These are phyloP conservation scores for Solanum hybrid DNA, from an alignment of 305 asterid genomes.

Conservation along the genomic window DNA sequence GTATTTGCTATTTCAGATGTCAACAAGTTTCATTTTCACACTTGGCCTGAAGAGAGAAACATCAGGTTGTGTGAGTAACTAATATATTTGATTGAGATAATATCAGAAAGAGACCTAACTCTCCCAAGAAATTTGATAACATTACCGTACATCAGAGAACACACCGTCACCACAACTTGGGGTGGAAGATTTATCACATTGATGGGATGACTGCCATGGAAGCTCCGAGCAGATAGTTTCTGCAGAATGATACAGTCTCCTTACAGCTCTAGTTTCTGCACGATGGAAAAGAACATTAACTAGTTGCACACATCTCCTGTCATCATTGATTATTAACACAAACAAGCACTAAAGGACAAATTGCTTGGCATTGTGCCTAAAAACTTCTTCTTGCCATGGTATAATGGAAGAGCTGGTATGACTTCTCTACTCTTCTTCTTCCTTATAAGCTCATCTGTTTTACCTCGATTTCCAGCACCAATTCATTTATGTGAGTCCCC, in stretches of 20 bases:
- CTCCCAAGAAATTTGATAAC: not conserved
- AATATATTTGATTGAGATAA: not conserved
- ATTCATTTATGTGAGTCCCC: not conserved
- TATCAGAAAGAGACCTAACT: not conserved
- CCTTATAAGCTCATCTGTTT: not conserved
- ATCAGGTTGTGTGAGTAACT: not conserved
- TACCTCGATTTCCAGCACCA: not conserved
- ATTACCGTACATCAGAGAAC: not conserved
- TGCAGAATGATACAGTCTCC: not conserved
- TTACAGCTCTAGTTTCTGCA: not conserved
- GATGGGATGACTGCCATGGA: not conserved
- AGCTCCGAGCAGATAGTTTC: not conserved
- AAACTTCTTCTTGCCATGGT: not conserved
- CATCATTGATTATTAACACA: not conserved
- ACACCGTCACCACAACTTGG: not conserved
- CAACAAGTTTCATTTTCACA: not conserved
- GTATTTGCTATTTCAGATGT: not conserved
- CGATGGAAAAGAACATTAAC: not conserved
- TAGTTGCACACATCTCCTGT: not conserved
- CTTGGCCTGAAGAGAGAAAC: not conserved
- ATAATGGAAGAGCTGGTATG: not conserved
- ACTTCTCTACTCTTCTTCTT: not conserved
- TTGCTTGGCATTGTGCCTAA: not conserved
- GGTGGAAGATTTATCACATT: not conserved
- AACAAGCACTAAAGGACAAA: not conserved